A percentile compares a stretch with the other conserved stretches of the same genome.
Evolutionary conservation across 2,329 filamentous ascomycete genomes (phyloP).

Genomic region (Ophiocordyceps camponoti-leonardi): DNA sequence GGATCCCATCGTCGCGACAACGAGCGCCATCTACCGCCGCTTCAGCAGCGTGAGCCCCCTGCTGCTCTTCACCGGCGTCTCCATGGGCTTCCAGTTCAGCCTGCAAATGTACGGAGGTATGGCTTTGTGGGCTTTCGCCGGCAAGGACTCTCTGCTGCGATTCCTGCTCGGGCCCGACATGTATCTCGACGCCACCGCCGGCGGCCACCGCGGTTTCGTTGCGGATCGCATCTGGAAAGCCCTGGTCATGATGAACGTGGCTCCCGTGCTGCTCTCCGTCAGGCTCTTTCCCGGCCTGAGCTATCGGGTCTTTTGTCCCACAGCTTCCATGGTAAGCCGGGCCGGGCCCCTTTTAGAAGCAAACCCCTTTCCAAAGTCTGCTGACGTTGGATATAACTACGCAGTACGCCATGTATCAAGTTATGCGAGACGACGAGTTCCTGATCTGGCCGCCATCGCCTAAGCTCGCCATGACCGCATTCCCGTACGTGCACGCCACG

Average conservation of each 20-base stretch:
- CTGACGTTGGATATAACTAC: not conserved
- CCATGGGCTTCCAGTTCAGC: constrained; percentile 29
- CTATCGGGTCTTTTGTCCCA: constrained; percentile 23
- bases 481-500: constrained; percentile 26
- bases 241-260: constrained; percentile 25
- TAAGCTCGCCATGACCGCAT: constrained; percentile 28
- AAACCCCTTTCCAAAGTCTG: too few relatives aligned
- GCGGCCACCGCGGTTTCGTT: constrained; percentile 8
- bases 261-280: constrained; percentile 25
- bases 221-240: constrained; percentile 15
- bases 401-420: constrained; percentile 29
- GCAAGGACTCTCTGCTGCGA: constrained; percentile 22
- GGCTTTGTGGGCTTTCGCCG: constrained; percentile 34
- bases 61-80: constrained; percentile 44
- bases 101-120: constrained; percentile 35
- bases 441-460: constrained; percentile 36
- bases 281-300: constrained; percentile 25
- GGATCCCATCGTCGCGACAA: constrained; percentile 53
- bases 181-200: constrained; percentile 9
- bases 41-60: constrained; percentile 40
- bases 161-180: constrained; percentile 22
- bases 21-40: constrained; percentile 38
- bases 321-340: constrained; percentile 21
- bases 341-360: constrained; percentile 2
- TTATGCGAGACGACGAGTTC: constrained; percentile 25